Conservation (phyloP, 1,139 yeast species). For the Diutina rugosa region DNA sequence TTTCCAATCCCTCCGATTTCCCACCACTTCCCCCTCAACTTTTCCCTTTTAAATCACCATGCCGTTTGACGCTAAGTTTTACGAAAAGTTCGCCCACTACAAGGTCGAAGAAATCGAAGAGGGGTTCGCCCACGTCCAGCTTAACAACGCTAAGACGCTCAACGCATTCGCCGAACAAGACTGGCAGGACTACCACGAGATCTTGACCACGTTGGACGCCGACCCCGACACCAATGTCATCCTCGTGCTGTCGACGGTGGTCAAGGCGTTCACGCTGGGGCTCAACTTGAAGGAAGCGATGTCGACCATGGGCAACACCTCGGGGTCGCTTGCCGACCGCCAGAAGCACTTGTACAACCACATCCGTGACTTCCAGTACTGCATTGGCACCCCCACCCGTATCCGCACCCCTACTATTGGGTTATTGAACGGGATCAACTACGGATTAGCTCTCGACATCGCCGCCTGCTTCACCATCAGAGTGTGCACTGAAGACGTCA, state of each 20-base stretch:
- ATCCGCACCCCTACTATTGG: conserved; percentile 37
- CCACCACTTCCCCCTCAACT: background rate
- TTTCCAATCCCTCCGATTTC: background rate
- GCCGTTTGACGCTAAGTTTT: conserved; percentile 23
- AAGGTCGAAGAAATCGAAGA: conserved; percentile 27
- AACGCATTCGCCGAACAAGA: conserved; percentile 45
- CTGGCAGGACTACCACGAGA: conserved; percentile 43
- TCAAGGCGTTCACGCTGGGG: conserved; percentile 53
- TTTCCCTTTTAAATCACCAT: background rate
- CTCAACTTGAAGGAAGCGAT: conserved; percentile 40
- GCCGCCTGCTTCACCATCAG: conserved; percentile 48
- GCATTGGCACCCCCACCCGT: conserved; percentile 35
- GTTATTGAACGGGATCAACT: conserved; percentile 31
- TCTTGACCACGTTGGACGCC: conserved; percentile 34
- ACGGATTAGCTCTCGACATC: conserved; percentile 63
- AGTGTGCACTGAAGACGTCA: conserved; percentile 39
- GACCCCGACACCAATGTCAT: conserved; percentile 39
- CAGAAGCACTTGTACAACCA: conserved; percentile 21
- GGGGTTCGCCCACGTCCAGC: conserved; percentile 45
- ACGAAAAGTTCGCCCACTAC: conserved; percentile 22
- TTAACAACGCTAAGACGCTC: conserved; percentile 49
- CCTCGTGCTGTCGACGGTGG: conserved; percentile 41
- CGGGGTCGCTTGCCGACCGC: conserved; percentile 10
- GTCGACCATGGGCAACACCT: conserved; percentile 6
- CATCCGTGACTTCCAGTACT: conserved; percentile 44